Conservation (phyloP, 352 stramenopile genomes). For the Phytophthora pini region DNA sequence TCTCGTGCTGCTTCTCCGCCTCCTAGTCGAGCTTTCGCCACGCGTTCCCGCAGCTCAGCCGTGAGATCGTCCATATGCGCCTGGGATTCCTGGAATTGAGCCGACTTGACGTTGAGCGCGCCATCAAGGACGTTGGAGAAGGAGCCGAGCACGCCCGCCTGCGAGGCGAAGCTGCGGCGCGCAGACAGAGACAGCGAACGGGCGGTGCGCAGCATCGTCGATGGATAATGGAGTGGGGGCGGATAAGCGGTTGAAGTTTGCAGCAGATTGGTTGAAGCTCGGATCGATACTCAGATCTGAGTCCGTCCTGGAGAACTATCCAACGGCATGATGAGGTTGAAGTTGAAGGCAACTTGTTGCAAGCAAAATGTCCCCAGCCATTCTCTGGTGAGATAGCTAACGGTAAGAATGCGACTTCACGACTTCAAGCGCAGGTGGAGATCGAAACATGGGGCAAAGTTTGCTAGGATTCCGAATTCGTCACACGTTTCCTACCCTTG, state of each 20-base stretch:
- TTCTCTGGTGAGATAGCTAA: neutral
- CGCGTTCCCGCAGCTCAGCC: conserved; percentile 45
- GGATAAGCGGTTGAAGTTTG: conserved; percentile 1
- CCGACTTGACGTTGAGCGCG: conserved; percentile 64
- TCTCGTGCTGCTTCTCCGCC: conserved; percentile 69
- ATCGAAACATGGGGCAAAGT: no score
- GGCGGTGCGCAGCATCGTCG: conserved; percentile 16
- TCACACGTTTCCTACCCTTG: no score
- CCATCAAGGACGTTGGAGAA: conserved; percentile 71
- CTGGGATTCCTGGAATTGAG: conserved; percentile 62
- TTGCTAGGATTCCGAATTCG: no score
- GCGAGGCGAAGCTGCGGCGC: conserved; percentile 42
- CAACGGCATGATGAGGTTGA: neutral
- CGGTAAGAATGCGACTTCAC: neutral
- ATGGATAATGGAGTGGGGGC: neutral
- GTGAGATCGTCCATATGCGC: conserved; percentile 68
- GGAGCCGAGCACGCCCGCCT: conserved; percentile 42
- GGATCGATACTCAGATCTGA: conserved; percentile 8
- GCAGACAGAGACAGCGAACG: conserved; percentile 2
- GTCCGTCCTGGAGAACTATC: neutral
- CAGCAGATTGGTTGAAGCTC: conserved; percentile 11
- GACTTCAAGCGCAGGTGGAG: conserved; percentile 3
- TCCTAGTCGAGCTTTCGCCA: conserved; percentile 59
- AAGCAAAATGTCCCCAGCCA: no score
- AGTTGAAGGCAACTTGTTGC: neutral